Evolutionary conservation across 2,329 filamentous ascomycete genomes (phyloP).

Genomic region (Cladosporium sp.): DNA sequence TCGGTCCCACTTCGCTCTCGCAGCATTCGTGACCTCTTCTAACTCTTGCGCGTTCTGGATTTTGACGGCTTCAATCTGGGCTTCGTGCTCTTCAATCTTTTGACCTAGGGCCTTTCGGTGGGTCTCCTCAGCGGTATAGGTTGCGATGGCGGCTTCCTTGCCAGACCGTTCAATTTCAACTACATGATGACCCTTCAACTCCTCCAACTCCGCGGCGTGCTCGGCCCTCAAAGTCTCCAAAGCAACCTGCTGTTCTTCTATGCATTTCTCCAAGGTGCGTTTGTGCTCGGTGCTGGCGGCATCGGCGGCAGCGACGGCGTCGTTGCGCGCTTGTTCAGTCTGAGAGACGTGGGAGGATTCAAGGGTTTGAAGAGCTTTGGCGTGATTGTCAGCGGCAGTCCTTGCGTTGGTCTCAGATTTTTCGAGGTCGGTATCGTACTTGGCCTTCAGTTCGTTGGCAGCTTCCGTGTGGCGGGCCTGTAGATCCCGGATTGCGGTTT

Average conservation of each 20-base stretch:
- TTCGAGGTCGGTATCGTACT: slow-evolving; percentile 21
- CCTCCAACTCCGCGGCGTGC: slow-evolving; percentile 19
- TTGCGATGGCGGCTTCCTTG: background rate
- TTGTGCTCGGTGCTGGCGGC: slow-evolving; percentile 13
- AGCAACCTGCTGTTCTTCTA: slow-evolving; percentile 8
- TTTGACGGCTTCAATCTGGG: slow-evolving; percentile 17
- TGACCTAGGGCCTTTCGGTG: slow-evolving; percentile 2
- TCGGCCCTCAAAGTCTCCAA: slow-evolving; percentile 16
- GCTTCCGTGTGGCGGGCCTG: slow-evolving; percentile 21
- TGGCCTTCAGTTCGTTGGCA: slow-evolving; percentile 21
- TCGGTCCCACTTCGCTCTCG: background rate
- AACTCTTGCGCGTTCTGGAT: background rate
- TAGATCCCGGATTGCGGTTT: slow-evolving; percentile 13
- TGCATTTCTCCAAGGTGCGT: slow-evolving; percentile 5
- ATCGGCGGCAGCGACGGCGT: slow-evolving; percentile 7
- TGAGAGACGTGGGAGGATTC: slow-evolving; percentile 1
- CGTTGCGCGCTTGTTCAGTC: background rate
- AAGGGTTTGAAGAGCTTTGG: slow-evolving; percentile 12
- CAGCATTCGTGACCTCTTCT: background rate
- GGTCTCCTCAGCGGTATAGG: background rate
- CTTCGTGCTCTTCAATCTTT: slow-evolving; percentile 12
- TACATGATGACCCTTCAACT: slow-evolving; percentile 14
- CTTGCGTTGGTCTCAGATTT: slow-evolving; percentile 13
- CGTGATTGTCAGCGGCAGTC: slow-evolving; percentile 14
- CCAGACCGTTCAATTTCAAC: slow-evolving; percentile 13